Conservation (phyloP, 129 eudicot genomes). For the Erigeron canadensis region DNA sequence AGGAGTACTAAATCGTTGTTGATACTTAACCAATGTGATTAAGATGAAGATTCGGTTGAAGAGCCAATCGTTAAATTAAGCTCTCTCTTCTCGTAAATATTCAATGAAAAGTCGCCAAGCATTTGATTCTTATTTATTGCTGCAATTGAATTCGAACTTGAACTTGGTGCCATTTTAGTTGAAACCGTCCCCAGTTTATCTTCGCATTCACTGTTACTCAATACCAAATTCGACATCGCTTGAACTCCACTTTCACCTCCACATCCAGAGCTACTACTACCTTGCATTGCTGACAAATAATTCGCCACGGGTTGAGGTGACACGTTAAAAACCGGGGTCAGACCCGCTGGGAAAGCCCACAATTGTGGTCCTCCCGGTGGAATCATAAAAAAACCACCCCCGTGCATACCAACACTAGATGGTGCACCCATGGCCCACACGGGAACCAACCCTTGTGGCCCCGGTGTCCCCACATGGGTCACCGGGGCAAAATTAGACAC, state of each 20-base stretch:
- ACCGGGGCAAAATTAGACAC: conserved; percentile 47
- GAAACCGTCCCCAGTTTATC: conserved; percentile 14
- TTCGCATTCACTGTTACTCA: conserved; percentile 27
- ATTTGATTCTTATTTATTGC: conserved; percentile 1
- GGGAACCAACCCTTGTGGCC: conserved; percentile 55
- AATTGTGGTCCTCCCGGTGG: conserved; percentile 32
- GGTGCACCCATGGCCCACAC: conserved; percentile 51
- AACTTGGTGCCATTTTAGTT: conserved; percentile 43
- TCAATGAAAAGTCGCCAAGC: conserved; percentile 62
- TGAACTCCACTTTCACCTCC: conserved; percentile 7
- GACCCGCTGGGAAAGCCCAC: conserved; percentile 71
- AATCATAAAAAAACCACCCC: conserved; percentile 48
- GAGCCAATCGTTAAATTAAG: conserved; percentile 75
- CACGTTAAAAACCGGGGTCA: conserved; percentile 53
- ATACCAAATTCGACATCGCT: conserved; percentile 20
- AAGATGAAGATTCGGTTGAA: conserved; percentile 19
- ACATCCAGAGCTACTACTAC: conserved; percentile 3
- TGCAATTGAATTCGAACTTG: conserved; percentile 24
- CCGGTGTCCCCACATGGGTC: conserved; percentile 48
- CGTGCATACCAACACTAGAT: conserved; percentile 31
- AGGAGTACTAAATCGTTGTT: conserved; percentile 1
- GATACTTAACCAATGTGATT: background rate
- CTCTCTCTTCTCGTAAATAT: conserved; percentile 66
- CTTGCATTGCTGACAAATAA: conserved; percentile 40
- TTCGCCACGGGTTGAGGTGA: conserved; percentile 41